These are phyloP conservation scores for Dendrocalamus sinicus DNA, from an alignment of 176 grass and related monocot genomes.

Conservation along the genomic window DNA sequence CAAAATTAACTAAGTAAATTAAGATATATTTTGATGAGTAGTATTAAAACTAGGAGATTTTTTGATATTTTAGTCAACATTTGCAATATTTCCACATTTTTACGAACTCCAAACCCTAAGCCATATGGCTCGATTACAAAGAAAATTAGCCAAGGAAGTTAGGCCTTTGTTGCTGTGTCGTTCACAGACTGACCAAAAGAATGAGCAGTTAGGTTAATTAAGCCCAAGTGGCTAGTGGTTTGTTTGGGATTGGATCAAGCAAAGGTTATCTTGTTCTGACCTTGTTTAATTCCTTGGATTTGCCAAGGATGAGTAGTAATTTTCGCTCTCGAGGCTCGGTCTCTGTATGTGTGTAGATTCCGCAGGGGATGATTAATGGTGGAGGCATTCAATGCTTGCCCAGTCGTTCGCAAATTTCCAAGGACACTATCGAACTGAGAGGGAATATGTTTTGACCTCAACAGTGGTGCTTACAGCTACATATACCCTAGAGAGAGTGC, in stretches of 20 bases:
- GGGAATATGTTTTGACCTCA: slow-evolving; percentile 67
- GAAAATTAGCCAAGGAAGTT: neutral
- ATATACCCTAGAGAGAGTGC: slow-evolving; percentile 61
- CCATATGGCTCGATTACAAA: neutral
- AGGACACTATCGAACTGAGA: slow-evolving; percentile 41
- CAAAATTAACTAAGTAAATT: neutral
- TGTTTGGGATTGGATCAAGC: neutral
- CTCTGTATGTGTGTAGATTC: slow-evolving; percentile 48
- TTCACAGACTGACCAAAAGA: neutral
- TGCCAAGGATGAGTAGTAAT: slow-evolving; percentile 3
- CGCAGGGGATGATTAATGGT: slow-evolving; percentile 36
- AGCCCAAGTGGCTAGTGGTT: neutral
- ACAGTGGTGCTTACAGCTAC: slow-evolving; percentile 58
- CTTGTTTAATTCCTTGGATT: neutral
- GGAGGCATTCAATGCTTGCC: slow-evolving; percentile 59
- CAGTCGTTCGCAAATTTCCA: slow-evolving; percentile 61
- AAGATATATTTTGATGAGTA: neutral
- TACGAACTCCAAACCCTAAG: no score
- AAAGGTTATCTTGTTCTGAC: neutral
- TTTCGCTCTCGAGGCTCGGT: neutral
- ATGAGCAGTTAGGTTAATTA: neutral
- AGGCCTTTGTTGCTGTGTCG: neutral
- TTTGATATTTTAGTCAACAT: neutral
- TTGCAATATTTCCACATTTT: neutral
- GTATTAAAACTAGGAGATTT: no score